Percentiles rank a stretch among this genome's conserved stretches.
phyloP scores from a whole-genome alignment of 257 asterid species.

The Solanum verrucosum region DNA sequence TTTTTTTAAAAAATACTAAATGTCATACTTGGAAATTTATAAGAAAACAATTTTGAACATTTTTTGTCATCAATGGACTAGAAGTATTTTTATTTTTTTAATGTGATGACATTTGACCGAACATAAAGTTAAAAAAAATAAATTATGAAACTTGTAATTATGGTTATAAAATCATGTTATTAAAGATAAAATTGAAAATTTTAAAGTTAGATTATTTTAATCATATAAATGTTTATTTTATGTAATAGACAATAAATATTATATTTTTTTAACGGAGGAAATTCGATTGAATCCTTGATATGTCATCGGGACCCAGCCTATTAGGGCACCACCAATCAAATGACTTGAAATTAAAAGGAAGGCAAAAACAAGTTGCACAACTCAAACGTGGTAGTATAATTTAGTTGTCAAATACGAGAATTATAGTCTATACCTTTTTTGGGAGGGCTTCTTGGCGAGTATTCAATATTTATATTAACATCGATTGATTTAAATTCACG shows the following conservation, averaged over 20 bases:
- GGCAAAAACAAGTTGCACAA: background rate
- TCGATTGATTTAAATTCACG: fast-evolving
- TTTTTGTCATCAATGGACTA: background rate
- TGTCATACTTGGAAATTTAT: background rate
- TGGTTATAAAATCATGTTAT: background rate
- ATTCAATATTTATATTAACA: background rate
- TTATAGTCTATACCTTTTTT: background rate
- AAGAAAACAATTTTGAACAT: background rate
- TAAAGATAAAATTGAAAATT: background rate
- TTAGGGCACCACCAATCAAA: background rate
- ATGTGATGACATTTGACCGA: background rate
- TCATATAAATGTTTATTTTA: background rate
- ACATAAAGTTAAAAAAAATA: background rate
- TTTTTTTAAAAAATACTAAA: too few relatives aligned
- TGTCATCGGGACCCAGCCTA: background rate
- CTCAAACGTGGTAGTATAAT: background rate
- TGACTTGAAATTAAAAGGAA: background rate
- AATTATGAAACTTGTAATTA: background rate
- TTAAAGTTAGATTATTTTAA: background rate
- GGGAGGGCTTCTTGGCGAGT: fast-evolving
- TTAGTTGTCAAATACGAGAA: background rate
- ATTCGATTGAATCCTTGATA: background rate
- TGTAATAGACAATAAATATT: background rate
- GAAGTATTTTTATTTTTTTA: background rate
- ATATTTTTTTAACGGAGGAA: background rate